Base-by-base conservation (phyloP, 1,284 basidiomycete genomes). In the Thelephora terrestris region DNA sequence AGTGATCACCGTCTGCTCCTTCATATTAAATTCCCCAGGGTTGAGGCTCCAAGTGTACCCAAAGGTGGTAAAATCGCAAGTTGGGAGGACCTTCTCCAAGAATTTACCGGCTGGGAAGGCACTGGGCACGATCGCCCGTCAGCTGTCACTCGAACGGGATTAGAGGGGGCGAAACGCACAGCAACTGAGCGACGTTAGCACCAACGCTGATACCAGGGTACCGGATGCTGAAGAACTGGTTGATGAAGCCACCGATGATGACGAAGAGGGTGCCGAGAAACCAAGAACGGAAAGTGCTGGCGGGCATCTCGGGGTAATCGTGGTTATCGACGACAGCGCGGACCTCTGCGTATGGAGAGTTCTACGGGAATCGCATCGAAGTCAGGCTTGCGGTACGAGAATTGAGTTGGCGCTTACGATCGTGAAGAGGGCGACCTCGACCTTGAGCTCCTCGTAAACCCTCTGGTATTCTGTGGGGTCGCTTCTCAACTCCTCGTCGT, bases 261-360 rank as follows among this genome's bases (percentile, higher is more conserved):
- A 14, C 23, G 27, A 46, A 34, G 20, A 53, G 18, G 29, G 50
- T 9, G 49, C 69, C 70, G 49, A 80, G 65, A 38, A 73, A 54
- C 77, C 76, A 80, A 16, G 73, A 68, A 25, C 79, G 71, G 50
- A 79, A 56, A 5, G 78, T 80, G 12, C 69, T 64, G n/a, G 64
- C 67, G 4, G 76, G 76, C 72, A 79, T 74, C 38, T 65, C 60
- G 17, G 69, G 68, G 56, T 80, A 77, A 55, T 81, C 78, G 16
- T 69, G 71, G 54, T 77, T 74, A 35, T 74, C 70, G 18, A 79
- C 78, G 21, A 75, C 75, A 29, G 76, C 76, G 25, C 79, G 72
- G 18, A 81, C 79, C 55, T 79, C 77, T 7, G 76, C 76, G 57
- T 80, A 81, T 12, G 78, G 78, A 46, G 71, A 75, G 47, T 76